Percentiles rank a stretch among this genome's conserved stretches.
phyloP scores from a whole-genome alignment of 1,139 yeast genomes.

The Debaryomyces coudertii region DNA sequence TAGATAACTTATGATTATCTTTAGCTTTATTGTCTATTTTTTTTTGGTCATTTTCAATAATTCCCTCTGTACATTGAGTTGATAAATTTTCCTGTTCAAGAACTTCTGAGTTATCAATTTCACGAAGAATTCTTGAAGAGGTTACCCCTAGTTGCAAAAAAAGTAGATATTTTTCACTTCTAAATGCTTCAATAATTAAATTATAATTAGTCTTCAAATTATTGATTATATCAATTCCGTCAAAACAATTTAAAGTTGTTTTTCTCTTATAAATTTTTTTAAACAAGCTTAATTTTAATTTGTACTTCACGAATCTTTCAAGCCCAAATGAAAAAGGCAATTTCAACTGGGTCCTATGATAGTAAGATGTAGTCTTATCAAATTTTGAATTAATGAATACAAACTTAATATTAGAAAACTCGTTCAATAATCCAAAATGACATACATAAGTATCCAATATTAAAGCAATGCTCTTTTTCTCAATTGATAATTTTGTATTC shows the following conservation, averaged over 20 bases:
- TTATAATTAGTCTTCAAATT: constrained; percentile 5
- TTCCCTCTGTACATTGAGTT: not conserved
- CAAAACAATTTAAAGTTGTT: not conserved
- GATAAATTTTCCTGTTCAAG: not conserved
- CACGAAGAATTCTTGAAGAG: constrained; percentile 7
- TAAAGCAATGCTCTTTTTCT: constrained; percentile 15
- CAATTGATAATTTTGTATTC: constrained; percentile 16
- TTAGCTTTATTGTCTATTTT: not conserved
- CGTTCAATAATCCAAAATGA: constrained; percentile 17
- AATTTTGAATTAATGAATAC: constrained; percentile 19
- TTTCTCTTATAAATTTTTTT: constrained; percentile 14
- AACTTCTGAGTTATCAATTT: not conserved
- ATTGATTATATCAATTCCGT: constrained; percentile 9
- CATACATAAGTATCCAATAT: constrained; percentile 20
- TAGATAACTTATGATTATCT: constrained; percentile 11
- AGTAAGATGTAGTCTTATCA: constrained; percentile 20
- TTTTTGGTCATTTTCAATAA: not conserved
- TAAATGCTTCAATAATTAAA: constrained; percentile 1
- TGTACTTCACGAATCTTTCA: constrained; percentile 19
- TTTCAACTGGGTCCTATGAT: constrained; percentile 10
- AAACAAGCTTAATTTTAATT: constrained; percentile 16
- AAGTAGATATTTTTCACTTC: not conserved
- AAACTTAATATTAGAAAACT: constrained; percentile 23
- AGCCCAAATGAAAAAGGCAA: constrained; percentile 30
- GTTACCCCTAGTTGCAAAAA: constrained; percentile 5